phyloP scores from a whole-genome alignment of 2,329 filamentous ascomycete genomes.

The Aureobasidium sp. region DNA sequence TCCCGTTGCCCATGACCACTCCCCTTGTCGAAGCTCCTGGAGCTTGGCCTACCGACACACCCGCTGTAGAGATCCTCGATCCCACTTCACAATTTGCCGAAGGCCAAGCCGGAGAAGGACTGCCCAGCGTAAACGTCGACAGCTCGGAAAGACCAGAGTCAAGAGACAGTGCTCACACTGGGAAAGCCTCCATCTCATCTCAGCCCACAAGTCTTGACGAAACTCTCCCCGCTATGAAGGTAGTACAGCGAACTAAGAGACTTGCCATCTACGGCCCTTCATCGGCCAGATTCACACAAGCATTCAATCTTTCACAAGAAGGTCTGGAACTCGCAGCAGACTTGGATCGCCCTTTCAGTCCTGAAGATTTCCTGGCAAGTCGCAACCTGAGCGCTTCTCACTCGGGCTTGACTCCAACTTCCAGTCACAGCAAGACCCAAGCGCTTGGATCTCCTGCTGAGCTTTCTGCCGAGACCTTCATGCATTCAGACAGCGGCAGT shows the following conservation, averaged over 20 bases:
- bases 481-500: background rate
- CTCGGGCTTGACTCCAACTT: background rate
- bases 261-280: conserved; percentile 5
- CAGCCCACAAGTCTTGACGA: background rate
- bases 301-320: background rate
- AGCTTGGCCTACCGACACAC: conserved; percentile 7
- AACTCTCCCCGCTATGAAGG: background rate
- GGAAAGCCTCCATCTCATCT: background rate
- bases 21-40: conserved; percentile 9
- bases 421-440: background rate
- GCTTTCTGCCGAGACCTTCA: background rate
- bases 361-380: conserved; percentile 9
- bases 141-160: background rate
- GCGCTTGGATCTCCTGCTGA: background rate
- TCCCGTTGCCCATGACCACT: conserved; percentile 1
- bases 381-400: conserved; percentile 5
- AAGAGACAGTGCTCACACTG: conserved; percentile 1
- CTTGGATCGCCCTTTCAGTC: conserved; percentile 1
- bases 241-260: conserved; percentile 6
- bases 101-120: background rate
- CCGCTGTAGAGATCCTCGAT: background rate
- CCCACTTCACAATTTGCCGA: background rate
- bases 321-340: background rate
- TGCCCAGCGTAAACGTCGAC: background rate
- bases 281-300: conserved; percentile 4